phyloP scores from a whole-genome alignment of 1,139 yeast species.

The Suhomyces anneliseae region DNA sequence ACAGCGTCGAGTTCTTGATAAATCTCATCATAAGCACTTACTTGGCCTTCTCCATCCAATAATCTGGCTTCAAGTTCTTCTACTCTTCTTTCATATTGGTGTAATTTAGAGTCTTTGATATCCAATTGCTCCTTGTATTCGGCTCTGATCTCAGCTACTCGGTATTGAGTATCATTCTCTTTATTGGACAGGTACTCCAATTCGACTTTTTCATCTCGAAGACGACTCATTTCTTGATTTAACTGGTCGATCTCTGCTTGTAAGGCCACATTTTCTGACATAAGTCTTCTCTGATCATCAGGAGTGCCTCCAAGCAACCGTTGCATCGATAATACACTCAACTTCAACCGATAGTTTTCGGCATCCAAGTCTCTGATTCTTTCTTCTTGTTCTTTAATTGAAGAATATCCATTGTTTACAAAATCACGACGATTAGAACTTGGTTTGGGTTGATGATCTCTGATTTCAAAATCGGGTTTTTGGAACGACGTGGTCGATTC shows the following conservation, averaged over 20 bases:
- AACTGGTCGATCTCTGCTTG: slow-evolving; percentile 37
- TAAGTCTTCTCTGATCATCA: slow-evolving; percentile 37
- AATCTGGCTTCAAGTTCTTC: slow-evolving; percentile 8
- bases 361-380: slow-evolving; percentile 50
- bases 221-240: slow-evolving; percentile 17
- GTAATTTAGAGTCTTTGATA: slow-evolving; percentile 18
- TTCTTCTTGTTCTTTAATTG: slow-evolving; percentile 56
- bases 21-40: not conserved
- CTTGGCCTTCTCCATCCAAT: not conserved
- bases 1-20: not conserved
- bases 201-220: slow-evolving; percentile 10
- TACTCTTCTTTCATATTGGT: slow-evolving; percentile 8
- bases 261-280: slow-evolving; percentile 41
- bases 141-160: slow-evolving; percentile 7
- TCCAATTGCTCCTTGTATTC: slow-evolving; percentile 13
- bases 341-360: slow-evolving; percentile 63
- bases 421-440: slow-evolving; percentile 13
- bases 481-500: slow-evolving; percentile 11
- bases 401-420: slow-evolving; percentile 29
- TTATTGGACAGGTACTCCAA: slow-evolving; percentile 16
- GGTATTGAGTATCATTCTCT: slow-evolving; percentile 14
- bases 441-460: slow-evolving; percentile 3
- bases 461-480: slow-evolving; percentile 1
- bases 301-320: slow-evolving; percentile 50
- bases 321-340: slow-evolving; percentile 56